Conservation (phyloP, 176 grass and related monocot species). For the Otatea glauca region DNA sequence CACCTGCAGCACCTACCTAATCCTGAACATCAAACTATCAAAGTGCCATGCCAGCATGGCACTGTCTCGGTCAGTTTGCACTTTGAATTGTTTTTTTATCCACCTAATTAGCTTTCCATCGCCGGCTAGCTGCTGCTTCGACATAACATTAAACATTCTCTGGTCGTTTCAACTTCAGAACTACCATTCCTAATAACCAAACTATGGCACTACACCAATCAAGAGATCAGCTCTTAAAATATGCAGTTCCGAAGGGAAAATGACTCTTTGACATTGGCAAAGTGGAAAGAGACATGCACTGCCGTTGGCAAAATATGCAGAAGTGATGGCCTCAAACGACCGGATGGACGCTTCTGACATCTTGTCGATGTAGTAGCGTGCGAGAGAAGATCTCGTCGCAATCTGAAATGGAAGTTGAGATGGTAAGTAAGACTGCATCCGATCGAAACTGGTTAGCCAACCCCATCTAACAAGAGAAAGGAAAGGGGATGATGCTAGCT, state of each 20-base stretch:
- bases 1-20: neutral
- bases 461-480: constrained; percentile 43
- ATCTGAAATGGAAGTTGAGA: neutral
- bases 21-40: neutral
- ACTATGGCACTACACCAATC: neutral
- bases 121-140: neutral
- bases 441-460: constrained; percentile 46
- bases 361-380: too few species aligned
- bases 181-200: constrained; percentile 46
- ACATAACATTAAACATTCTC: constrained; percentile 22
- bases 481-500: neutral
- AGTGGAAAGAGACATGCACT: neutral
- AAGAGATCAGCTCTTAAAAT: neutral
- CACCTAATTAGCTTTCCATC: too few species aligned
- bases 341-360: neutral
- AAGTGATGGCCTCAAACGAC: neutral
- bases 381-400: too few species aligned
- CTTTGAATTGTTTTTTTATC: neutral
- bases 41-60: neutral
- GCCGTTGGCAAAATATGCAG: neutral
- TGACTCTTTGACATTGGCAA: neutral
- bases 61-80: neutral
- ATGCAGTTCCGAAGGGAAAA: neutral
- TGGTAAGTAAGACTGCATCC: neutral
- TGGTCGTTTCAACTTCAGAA: constrained; percentile 52